These are phyloP conservation scores for Moesziomyces sp. DNA, from an alignment of 1,284 basidiomycete genomes.

Conservation along the genomic window DNA sequence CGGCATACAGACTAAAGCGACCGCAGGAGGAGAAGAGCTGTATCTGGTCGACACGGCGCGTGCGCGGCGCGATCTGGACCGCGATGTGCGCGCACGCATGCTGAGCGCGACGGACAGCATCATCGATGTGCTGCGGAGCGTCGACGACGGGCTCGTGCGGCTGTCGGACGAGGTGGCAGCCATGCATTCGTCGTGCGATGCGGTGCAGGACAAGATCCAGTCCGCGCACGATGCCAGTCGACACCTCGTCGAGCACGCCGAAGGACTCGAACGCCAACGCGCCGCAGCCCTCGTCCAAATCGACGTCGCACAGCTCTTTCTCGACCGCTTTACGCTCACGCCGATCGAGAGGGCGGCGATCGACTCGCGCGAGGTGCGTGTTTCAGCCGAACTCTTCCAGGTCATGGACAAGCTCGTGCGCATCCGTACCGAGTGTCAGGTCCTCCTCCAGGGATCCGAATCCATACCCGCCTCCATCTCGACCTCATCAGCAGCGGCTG, in stretches of 20 bases:
- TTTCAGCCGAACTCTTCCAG: slow-evolving; percentile 79
- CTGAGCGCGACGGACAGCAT: slow-evolving; percentile 83
- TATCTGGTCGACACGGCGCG: slow-evolving; percentile 67
- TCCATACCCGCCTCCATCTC: slow-evolving; percentile 75
- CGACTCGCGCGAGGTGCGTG: slow-evolving; percentile 79
- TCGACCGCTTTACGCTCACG: slow-evolving; percentile 83
- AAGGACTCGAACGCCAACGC: slow-evolving; percentile 36
- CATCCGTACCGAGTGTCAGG: slow-evolving; percentile 84
- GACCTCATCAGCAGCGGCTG: slow-evolving; percentile 83
- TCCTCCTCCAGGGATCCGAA: slow-evolving; percentile 84
- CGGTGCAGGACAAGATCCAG: slow-evolving; percentile 23
- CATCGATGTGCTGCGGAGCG: slow-evolving; percentile 82
- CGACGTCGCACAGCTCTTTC: slow-evolving; percentile 81
- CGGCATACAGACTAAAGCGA: not conserved
- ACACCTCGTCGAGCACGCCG: slow-evolving; percentile 48
- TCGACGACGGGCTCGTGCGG: slow-evolving; percentile 75
- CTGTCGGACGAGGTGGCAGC: slow-evolving; percentile 28
- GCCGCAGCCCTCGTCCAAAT: slow-evolving; percentile 67
- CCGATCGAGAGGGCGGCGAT: slow-evolving; percentile 79
- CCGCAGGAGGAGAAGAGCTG: not conserved
- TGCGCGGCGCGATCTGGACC: slow-evolving; percentile 80
- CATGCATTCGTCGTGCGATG: slow-evolving; percentile 42
- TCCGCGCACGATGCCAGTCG: slow-evolving; percentile 30
- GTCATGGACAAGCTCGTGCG: slow-evolving; percentile 86
- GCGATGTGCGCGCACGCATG: slow-evolving; percentile 84